Percentiles rank a stretch among this genome's conserved stretches.
Conservation (phyloP, 495 filamentous ascomycete species). For the Aspergillus wentii region DNA sequence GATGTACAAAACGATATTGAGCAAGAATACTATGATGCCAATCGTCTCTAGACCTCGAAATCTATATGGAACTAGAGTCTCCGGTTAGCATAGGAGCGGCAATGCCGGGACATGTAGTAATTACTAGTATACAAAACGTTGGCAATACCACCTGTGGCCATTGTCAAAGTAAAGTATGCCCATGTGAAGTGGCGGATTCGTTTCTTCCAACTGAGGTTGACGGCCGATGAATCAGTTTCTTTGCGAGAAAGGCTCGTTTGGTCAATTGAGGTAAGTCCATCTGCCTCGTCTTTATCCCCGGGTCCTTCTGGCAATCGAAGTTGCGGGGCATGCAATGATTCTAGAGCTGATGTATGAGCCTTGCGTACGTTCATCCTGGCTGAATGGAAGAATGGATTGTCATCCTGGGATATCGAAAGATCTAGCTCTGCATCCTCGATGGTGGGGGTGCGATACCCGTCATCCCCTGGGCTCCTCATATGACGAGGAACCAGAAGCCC, state of each 20-base stretch:
- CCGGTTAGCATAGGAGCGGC: constrained; percentile 3
- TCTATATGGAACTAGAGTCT: constrained; percentile 57
- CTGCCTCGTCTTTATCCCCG: not conserved
- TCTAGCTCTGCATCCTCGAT: constrained; percentile 40
- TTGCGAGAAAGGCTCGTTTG: constrained; percentile 8
- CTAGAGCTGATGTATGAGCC: constrained; percentile 31
- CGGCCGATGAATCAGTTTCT: constrained; percentile 10
- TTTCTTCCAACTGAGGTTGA: constrained; percentile 37
- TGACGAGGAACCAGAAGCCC: constrained; percentile 32
- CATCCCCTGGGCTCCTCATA: constrained; percentile 37
- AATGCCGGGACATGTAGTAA: not conserved
- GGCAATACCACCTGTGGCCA: constrained; percentile 81
- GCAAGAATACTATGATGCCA: constrained; percentile 67
- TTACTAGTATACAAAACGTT: constrained; percentile 70
- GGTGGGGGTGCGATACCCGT: constrained; percentile 47
- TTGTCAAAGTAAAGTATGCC: constrained; percentile 71
- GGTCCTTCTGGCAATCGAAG: constrained; percentile 14
- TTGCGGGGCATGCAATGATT: constrained; percentile 18
- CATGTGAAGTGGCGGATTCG: constrained; percentile 52
- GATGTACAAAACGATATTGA: constrained; percentile 70
- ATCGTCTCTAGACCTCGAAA: constrained; percentile 66
- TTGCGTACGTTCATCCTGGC: constrained; percentile 12
- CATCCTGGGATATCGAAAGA: constrained; percentile 12
- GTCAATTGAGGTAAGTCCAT: constrained; percentile 2
- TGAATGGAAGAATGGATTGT: not conserved